A percentile compares a stretch with the other conserved stretches of the same genome.
Conservation (phyloP, 2,329 filamentous ascomycete species). For the Dothistroma septosporum region DNA sequence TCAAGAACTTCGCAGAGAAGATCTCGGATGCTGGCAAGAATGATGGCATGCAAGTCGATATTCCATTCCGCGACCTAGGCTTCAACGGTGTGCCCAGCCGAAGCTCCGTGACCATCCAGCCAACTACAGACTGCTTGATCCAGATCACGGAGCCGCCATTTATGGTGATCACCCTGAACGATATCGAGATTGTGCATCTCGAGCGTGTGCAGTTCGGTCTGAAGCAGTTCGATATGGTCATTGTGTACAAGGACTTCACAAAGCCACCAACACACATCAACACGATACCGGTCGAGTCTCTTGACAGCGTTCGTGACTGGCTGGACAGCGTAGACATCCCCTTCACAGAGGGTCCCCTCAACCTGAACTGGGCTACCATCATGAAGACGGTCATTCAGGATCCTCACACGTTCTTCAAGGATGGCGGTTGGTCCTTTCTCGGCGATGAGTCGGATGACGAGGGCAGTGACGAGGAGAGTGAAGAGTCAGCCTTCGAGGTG, state of each 20-base stretch:
- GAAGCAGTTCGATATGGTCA: constrained; percentile 98
- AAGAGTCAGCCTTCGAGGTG: constrained; percentile 90
- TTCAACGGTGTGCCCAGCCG: constrained; percentile 96
- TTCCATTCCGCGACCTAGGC: constrained; percentile 92
- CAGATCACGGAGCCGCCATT: constrained; percentile 97
- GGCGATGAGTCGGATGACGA: constrained; percentile 84
- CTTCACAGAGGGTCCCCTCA: constrained; percentile 89
- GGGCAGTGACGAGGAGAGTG: constrained; percentile 69
- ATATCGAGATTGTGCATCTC: constrained; percentile 93
- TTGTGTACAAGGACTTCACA: constrained; percentile 96
- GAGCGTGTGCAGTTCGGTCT: constrained; percentile 94
- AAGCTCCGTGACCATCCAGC: constrained; percentile 91
- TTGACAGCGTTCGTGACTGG: constrained; percentile 97
- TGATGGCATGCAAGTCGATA: constrained; percentile 87
- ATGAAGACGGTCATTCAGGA: constrained; percentile 98
- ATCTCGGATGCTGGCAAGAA: constrained; percentile 92
- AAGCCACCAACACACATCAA: constrained; percentile 92
- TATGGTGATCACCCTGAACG: constrained; percentile 88
- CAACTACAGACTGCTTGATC: constrained; percentile 93
- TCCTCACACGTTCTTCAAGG: constrained; percentile 89
- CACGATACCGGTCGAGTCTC: constrained; percentile 91
- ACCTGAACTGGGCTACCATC: constrained; percentile 97
- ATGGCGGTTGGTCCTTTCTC: constrained; percentile 94
- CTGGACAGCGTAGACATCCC: constrained; percentile 93
- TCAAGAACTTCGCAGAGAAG: constrained; percentile 95